phyloP scores from a whole-genome alignment of 2,329 filamentous ascomycete species.

The Aphanocladium album region DNA sequence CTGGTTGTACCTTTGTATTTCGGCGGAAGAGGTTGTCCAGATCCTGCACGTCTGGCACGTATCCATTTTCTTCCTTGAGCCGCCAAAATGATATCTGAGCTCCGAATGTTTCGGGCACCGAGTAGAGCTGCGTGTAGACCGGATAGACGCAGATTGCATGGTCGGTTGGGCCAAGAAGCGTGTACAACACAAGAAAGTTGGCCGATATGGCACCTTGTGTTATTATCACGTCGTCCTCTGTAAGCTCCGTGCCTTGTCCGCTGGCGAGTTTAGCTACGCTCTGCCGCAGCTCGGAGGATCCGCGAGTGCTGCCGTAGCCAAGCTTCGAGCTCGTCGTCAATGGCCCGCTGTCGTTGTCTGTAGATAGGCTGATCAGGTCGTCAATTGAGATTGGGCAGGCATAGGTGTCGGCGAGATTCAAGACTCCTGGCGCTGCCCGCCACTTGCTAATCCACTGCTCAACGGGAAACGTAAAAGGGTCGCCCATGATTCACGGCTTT shows the following conservation, averaged over 20 bases:
- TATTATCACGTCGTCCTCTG: conserved; percentile 62
- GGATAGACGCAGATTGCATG: conserved; percentile 85
- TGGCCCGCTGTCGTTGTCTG: conserved; percentile 43
- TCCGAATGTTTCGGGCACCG: conserved; percentile 67
- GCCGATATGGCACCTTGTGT: conserved; percentile 77
- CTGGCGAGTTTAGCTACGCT: conserved; percentile 64
- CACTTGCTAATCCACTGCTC: conserved; percentile 67
- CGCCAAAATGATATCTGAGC: conserved; percentile 76
- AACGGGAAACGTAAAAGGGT: conserved; percentile 52
- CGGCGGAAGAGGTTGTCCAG: conserved; percentile 58
- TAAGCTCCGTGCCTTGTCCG: conserved; percentile 42
- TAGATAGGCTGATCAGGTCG: conserved; percentile 56
- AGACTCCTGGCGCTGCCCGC: conserved; percentile 48
- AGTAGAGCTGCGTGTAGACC: conserved; percentile 80
- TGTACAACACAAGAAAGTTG: conserved; percentile 77
- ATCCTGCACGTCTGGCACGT: conserved; percentile 61
- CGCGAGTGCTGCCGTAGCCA: conserved; percentile 69
- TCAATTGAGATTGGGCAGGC: conserved; percentile 68
- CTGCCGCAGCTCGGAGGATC: conserved; percentile 56
- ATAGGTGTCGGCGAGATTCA: conserved; percentile 78
- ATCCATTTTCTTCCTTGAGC: conserved; percentile 58
- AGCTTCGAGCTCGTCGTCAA: conserved; percentile 52
- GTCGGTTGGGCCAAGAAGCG: conserved; percentile 66
- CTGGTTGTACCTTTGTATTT: conserved; percentile 62
- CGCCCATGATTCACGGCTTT: conserved; percentile 17